These are phyloP conservation scores for Phytopythium oedochilum DNA, from an alignment of 352 stramenopile species.

Conservation along the genomic window DNA sequence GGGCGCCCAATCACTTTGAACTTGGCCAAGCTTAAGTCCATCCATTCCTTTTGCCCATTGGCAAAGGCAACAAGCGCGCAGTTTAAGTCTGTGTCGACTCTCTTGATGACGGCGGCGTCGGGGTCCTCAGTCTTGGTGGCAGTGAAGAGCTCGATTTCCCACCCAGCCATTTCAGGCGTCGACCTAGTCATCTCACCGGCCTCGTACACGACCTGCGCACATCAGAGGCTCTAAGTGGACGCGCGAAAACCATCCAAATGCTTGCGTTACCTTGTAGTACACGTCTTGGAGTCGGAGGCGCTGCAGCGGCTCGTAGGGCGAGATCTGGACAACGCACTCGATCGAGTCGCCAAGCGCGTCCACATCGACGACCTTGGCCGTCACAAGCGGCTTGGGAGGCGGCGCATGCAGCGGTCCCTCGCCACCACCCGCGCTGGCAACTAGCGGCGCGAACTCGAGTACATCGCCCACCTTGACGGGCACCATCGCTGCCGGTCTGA, in stretches of 20 bases:
- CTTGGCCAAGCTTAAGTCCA: conserved; percentile 36
- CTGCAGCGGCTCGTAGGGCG: conserved; percentile 33
- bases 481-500: conserved; percentile 11
- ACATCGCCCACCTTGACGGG: conserved; percentile 35
- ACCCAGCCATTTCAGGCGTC: conserved; percentile 30
- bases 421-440: neutral
- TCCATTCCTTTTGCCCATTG: conserved; percentile 45
- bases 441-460: conserved; percentile 34
- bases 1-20: conserved; percentile 30
- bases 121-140: conserved; percentile 12
- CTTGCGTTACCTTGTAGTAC: conserved; percentile 26
- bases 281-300: conserved; percentile 20
- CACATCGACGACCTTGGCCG: conserved; percentile 32
- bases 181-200: conserved; percentile 29
- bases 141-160: conserved; percentile 37
- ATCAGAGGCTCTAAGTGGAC: neutral
- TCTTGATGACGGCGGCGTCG: conserved; percentile 32
- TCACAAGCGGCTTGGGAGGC: conserved; percentile 4
- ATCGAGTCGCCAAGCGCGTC: neutral
- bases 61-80: conserved; percentile 43
- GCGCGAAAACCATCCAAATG: no score
- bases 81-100: conserved; percentile 48
- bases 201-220: conserved; percentile 32
- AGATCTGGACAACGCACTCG: conserved; percentile 34
- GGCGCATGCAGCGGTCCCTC: neutral